These are phyloP conservation scores for Penicillium arizonense DNA, from an alignment of 495 filamentous ascomycete species.

Conservation along the genomic window DNA sequence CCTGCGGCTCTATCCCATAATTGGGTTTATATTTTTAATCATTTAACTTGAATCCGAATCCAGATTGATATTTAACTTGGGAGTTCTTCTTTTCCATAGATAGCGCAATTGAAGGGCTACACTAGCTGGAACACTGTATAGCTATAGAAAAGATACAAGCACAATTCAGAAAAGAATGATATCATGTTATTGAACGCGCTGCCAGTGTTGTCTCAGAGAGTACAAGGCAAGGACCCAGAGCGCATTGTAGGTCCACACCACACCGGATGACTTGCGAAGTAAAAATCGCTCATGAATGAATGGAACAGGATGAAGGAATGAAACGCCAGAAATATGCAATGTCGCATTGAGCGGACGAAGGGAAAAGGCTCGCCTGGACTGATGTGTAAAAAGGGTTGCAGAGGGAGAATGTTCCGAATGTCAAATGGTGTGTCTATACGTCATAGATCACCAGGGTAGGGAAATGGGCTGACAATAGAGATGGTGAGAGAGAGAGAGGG, in stretches of 20 bases:
- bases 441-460: slow-evolving; percentile 9
- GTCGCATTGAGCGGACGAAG: slow-evolving; percentile 10
- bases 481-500: neutral
- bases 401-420: neutral
- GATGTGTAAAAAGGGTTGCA: neutral
- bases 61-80: neutral
- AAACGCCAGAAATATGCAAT: slow-evolving; percentile 25
- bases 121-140: too few species aligned
- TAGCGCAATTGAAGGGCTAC: too few species aligned
- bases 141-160: too few species aligned
- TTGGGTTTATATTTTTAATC: neutral
- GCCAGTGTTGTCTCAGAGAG: too few species aligned
- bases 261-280: neutral
- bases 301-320: neutral
- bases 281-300: slow-evolving; percentile 9
- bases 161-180: too few species aligned
- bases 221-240: too few species aligned
- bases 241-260: neutral
- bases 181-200: too few species aligned
- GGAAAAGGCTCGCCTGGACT: neutral
- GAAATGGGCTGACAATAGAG: neutral
- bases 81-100: too few species aligned
- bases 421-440: slow-evolving; percentile 6
- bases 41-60: neutral
- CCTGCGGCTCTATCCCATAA: neutral